Evolutionary conservation across 108 stramenopile species (phyloP), one percentile per base, ranked within the genome.

Genomic region (Tribonema minus): DNA sequence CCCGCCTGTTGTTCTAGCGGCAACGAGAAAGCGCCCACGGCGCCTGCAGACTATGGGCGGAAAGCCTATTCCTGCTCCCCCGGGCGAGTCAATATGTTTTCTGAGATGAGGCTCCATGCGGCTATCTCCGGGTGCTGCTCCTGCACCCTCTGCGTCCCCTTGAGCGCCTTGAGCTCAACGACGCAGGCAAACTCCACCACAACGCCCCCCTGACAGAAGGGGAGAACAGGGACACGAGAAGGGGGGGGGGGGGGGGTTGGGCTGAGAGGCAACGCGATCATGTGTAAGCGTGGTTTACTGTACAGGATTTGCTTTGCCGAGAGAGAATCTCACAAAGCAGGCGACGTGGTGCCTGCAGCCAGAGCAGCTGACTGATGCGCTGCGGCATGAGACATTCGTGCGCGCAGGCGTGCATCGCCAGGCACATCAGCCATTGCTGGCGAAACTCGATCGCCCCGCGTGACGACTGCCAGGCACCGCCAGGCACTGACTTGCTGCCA

Each of bases 111-210:
- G 2, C 71, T 72, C 72, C 81, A 82, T 59, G 72, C 81, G 15
- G 72, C 64, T 2, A 82, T 70, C 12, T 82, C 72, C 15, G 72
- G 41, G 59, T 82, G 72, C 28, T 29, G 29, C 54, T 69, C 68
- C 35, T 74, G 67, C 67, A 82, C 31, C 61, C 68, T 68, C 35
- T 75, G 65, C 9, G 65, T 66, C 30, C 74, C 82, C 35, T 75
- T 33, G 58, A 82, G 60, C 1, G 71, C 73, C 12, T 72, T 67
- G 23, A 86, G 77, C 82, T 86, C 86, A 32, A 86, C 82, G 59
- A 85, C 83, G 63, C 84, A 85, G 27, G 86, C 86, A 64, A 81
- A 85, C 71, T 86, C 86, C 39, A 86, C 84, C 39, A 86, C 82
- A 72, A 60, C 68, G 6, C 46, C 85, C 15, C 80, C 80, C 71